Conservation (phyloP, 2,329 filamentous ascomycete species). For the Myriosclerotinia duriaeana region DNA sequence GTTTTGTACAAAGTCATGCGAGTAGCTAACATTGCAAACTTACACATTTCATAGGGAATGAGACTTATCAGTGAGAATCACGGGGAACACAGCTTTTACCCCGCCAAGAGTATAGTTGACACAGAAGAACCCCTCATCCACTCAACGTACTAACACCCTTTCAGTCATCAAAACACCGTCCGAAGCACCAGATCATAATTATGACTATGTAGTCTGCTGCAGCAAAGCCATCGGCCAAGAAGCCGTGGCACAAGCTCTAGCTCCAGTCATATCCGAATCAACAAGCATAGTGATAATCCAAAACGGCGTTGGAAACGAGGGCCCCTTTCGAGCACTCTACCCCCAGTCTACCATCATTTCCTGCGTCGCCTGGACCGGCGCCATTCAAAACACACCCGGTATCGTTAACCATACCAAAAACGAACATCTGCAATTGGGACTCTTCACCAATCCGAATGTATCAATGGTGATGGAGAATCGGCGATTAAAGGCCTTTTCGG, state of each 20-base stretch:
- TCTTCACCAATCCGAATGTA: constrained; percentile 46
- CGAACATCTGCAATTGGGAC: constrained; percentile 55
- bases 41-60: constrained; percentile 43
- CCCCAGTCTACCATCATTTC: constrained; percentile 54
- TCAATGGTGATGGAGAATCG: constrained; percentile 40
- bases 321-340: constrained; percentile 50
- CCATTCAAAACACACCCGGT: constrained; percentile 50
- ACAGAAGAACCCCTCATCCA: constrained; percentile 14
- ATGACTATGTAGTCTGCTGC: constrained; percentile 57
- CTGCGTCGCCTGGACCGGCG: constrained; percentile 57
- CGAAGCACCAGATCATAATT: constrained; percentile 48
- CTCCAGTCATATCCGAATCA: constrained; percentile 42
- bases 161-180: constrained; percentile 49
- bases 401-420: constrained; percentile 50
- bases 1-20: constrained; percentile 35
- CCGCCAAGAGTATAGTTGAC: constrained; percentile 50
- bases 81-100: constrained; percentile 52
- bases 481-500: constrained; percentile 46
- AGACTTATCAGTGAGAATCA: constrained; percentile 55
- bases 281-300: constrained; percentile 59
- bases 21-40: constrained; percentile 32
- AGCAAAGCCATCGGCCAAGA: constrained; percentile 53
- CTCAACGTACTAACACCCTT: background rate
- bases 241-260: constrained; percentile 41
- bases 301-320: constrained; percentile 61